phyloP scores from a whole-genome alignment of 768 basidiomycete genomes.

The Phaeotremella skinneri region DNA sequence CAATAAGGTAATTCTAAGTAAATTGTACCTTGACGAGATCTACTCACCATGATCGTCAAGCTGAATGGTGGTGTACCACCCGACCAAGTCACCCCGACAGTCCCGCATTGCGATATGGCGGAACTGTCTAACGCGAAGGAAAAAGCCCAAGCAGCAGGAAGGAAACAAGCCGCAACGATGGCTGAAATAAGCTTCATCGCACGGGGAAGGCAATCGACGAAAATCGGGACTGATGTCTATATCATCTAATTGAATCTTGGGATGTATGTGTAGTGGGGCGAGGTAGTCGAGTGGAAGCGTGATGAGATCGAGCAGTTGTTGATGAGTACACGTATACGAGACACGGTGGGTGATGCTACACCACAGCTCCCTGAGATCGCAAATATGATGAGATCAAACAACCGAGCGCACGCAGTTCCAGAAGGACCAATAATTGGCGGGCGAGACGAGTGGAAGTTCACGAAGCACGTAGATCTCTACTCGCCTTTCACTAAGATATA shows the following conservation, averaged over 20 bases:
- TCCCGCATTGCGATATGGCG: slow-evolving; percentile 23
- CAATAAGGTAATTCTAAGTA: background rate
- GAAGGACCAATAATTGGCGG: too few species aligned
- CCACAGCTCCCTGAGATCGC: too few species aligned
- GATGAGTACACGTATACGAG: too few species aligned
- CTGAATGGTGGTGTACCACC: slow-evolving; percentile 38
- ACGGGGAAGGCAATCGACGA: background rate
- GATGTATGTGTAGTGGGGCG: background rate
- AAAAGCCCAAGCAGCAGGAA: slow-evolving; percentile 8
- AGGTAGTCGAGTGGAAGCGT: background rate
- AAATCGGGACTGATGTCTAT: background rate
- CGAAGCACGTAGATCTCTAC: too few species aligned
- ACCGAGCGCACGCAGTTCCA: too few species aligned
- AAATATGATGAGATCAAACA: too few species aligned
- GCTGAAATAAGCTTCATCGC: background rate
- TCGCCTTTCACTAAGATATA: too few species aligned
- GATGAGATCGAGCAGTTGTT: slow-evolving; percentile 5
- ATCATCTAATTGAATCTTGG: background rate
- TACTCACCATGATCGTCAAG: slow-evolving; percentile 30
- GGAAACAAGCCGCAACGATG: background rate
- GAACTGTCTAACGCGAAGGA: slow-evolving; percentile 16
- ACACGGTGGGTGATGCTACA: too few species aligned
- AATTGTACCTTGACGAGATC: background rate
- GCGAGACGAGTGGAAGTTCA: too few species aligned
- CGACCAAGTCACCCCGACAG: slow-evolving; percentile 25